phyloP scores from a whole-genome alignment of 331 rosid genomes.

The Prunus yedoensis region DNA sequence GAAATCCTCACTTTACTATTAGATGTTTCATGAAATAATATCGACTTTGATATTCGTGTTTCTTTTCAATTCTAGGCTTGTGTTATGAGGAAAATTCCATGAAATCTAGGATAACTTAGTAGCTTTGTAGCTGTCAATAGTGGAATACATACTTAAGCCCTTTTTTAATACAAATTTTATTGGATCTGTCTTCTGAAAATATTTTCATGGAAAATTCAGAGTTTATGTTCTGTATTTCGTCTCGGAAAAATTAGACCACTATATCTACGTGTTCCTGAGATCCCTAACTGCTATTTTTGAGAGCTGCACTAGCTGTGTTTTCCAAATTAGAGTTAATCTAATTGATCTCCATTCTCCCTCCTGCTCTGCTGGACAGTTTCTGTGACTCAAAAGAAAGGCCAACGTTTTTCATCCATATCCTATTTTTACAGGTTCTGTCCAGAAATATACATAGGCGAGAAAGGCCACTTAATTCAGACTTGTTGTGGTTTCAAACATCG shows the following conservation, averaged over 20 bases:
- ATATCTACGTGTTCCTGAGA: background rate
- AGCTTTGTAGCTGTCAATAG: background rate
- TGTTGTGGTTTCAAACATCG: conserved; percentile 66
- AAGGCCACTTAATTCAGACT: conserved; percentile 75
- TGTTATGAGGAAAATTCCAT: background rate
- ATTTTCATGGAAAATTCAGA: background rate
- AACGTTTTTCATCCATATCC: background rate
- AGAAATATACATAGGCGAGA: conserved; percentile 67
- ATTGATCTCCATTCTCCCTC: background rate
- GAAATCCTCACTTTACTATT: background rate
- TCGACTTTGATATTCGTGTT: background rate
- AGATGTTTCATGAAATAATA: background rate
- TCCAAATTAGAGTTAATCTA: background rate
- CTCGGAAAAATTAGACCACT: background rate
- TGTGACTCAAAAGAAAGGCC: background rate
- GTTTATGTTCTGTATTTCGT: background rate
- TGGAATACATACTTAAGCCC: background rate
- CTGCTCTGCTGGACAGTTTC: background rate
- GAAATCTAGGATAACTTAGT: background rate
- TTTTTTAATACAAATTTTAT: too few species aligned
- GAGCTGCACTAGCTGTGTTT: background rate
- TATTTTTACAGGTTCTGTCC: conserved; percentile 69
- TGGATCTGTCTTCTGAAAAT: background rate
- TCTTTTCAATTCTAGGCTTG: background rate
- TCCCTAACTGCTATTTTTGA: background rate